Evolutionary conservation across 2,329 filamentous ascomycete genomes (phyloP).

Genomic region (Nemania sp.): DNA sequence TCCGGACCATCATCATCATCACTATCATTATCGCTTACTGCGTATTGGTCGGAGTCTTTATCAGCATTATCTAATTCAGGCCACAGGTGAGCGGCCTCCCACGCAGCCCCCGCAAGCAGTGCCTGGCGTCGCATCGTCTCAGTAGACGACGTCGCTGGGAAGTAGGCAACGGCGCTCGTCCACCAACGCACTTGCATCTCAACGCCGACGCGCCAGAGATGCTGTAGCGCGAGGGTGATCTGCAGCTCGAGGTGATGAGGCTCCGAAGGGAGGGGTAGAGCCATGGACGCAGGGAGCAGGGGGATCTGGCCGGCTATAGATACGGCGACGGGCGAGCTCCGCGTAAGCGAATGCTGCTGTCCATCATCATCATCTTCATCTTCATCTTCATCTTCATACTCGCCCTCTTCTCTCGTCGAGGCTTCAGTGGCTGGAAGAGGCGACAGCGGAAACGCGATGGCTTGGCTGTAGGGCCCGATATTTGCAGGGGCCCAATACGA

Average conservation of each 20-base stretch:
- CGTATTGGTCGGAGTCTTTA: conserved; percentile 29
- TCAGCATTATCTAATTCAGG: conserved; percentile 7
- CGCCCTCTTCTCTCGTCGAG: conserved; percentile 22
- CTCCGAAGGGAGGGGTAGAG: conserved; percentile 48
- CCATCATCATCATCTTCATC: conserved; percentile 16
- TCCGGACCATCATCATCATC: conserved; percentile 58
- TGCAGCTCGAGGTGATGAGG: conserved; percentile 57
- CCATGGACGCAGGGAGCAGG: conserved; percentile 80
- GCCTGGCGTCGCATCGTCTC: conserved; percentile 42
- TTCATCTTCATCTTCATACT: conserved; percentile 13
- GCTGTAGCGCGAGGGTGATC: conserved; percentile 77
- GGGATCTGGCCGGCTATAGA: conserved; percentile 91
- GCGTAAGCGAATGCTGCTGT: conserved; percentile 25
- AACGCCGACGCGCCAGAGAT: conserved; percentile 81
- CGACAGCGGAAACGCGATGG: conserved; percentile 61
- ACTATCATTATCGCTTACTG: conserved; percentile 54
- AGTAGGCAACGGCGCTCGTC: conserved; percentile 75
- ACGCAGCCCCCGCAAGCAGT: conserved; percentile 50
- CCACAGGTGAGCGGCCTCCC: conserved; percentile 51
- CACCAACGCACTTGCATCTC: conserved; percentile 75
- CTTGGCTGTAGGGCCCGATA: conserved; percentile 96
- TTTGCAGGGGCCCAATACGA: conserved; percentile 99
- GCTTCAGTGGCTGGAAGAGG: conserved; percentile 26
- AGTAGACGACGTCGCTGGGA: conserved; percentile 50
- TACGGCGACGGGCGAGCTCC: conserved; percentile 44